Evolutionary conservation across 768 basidiomycete genomes (phyloP).

Genomic region (Fomitopsis serialis): DNA sequence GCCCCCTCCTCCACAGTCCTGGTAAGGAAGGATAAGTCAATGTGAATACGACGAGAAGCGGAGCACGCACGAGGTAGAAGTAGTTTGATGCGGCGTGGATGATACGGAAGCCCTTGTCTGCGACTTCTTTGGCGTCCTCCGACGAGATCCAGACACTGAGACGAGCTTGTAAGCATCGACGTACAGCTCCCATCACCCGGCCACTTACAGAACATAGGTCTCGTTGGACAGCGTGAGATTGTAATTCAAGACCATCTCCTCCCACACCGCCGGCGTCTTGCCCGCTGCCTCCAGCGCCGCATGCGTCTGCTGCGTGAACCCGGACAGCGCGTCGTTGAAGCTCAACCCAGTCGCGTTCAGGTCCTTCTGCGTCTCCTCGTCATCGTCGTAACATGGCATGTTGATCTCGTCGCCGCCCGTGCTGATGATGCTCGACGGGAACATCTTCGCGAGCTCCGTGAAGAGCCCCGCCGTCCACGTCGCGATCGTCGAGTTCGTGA

Average conservation of each 20-base stretch:
- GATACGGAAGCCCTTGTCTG: constrained; percentile 52
- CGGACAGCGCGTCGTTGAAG: constrained; percentile 34
- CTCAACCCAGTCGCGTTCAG: constrained; percentile 25
- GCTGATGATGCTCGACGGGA: constrained; percentile 32
- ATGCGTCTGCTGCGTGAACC: constrained; percentile 33
- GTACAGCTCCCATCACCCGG: constrained; percentile 1
- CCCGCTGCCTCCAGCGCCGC: constrained; percentile 23
- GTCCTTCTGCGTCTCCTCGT: constrained; percentile 26
- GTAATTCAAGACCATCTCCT: constrained; percentile 35
- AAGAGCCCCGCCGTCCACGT: constrained; percentile 31
- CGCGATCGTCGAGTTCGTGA: constrained; percentile 28
- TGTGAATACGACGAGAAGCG: not conserved
- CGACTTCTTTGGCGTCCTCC: constrained; percentile 51
- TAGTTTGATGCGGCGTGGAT: constrained; percentile 70
- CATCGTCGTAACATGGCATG: constrained; percentile 32
- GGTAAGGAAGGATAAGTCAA: not conserved
- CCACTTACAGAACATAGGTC: constrained; percentile 48
- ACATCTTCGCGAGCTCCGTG: constrained; percentile 21
- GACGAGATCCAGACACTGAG: constrained; percentile 72
- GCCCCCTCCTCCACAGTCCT: constrained; percentile 69
- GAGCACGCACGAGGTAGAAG: constrained; percentile 60
- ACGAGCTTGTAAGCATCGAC: not conserved
- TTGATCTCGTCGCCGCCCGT: constrained; percentile 49
- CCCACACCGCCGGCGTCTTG: constrained; percentile 48
- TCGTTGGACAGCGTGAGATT: constrained; percentile 30